These are phyloP conservation scores for Zea luxurians DNA, from an alignment of 176 grass and related monocot genomes.

Conservation along the genomic window DNA sequence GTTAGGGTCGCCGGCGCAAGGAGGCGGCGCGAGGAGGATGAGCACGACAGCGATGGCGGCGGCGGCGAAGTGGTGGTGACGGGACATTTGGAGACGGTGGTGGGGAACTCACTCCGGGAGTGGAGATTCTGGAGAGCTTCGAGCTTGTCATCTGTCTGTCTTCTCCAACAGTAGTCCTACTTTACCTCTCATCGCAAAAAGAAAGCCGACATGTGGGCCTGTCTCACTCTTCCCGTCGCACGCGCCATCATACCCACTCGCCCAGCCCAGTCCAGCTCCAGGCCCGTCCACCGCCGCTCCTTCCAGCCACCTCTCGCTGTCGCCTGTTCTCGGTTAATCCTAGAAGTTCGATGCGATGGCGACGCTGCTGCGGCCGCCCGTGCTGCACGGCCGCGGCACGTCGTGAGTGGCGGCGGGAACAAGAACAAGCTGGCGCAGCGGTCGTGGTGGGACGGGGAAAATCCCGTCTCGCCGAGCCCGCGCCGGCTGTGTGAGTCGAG, in stretches of 20 bases:
- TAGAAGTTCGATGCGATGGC: neutral
- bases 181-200: neutral
- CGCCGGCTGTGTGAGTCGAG: too few species aligned
- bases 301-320: neutral
- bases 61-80: slow-evolving; percentile 25
- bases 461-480: too few species aligned
- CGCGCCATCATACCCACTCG: neutral
- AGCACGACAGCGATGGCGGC: neutral
- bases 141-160: slow-evolving; percentile 4
- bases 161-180: neutral
- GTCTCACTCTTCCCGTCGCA: neutral
- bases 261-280: too few species aligned
- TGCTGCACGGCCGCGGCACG: too few species aligned
- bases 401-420: neutral
- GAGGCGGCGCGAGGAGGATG: slow-evolving; percentile 2
- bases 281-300: neutral
- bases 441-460: slow-evolving; percentile 35
- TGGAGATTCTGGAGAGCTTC: slow-evolving; percentile 15
- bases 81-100: slow-evolving; percentile 37
- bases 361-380: neutral
- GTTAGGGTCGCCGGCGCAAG: slow-evolving; percentile 42
- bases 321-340: neutral
- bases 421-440: slow-evolving; percentile 36
- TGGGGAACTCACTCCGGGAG: neutral
- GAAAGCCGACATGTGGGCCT: slow-evolving; percentile 3